Percentiles rank a stretch among this genome's conserved stretches.
Evolutionary conservation across 768 basidiomycete species (phyloP).

Genomic region (Naganishia kalamii): DNA sequence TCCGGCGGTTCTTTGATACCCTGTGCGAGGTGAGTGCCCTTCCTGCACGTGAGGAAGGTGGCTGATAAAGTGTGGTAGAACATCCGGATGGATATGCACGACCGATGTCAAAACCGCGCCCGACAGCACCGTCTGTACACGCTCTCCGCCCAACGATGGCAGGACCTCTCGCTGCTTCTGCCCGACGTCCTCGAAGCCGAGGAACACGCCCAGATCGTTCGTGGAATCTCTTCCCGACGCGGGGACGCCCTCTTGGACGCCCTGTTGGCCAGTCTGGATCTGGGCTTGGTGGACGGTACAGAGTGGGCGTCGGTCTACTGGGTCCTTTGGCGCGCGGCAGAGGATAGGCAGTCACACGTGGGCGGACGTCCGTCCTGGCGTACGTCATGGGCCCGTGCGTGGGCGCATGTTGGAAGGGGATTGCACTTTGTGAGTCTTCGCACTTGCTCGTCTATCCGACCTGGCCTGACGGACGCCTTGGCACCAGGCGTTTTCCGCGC

Average conservation of each 20-base stretch:
- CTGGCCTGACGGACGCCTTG: neutral
- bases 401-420: neutral
- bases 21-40: neutral
- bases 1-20: neutral
- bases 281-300: neutral
- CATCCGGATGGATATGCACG: conserved; percentile 3
- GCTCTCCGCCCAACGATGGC: conserved; percentile 1
- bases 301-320: neutral
- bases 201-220: neutral
- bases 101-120: conserved; percentile 3
- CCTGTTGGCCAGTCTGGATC: neutral
- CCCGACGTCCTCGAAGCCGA: neutral
- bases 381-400: neutral
- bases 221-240: neutral
- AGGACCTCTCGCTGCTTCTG: neutral
- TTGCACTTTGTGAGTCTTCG: neutral
- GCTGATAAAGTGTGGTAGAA: neutral
- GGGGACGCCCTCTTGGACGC: conserved; percentile 4
- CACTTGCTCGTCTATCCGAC: neutral
- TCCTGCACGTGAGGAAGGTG: neutral
- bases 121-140: neutral
- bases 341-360: neutral
- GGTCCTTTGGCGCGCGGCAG: neutral
- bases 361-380: neutral
- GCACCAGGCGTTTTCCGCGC: neutral